Conservation (phyloP, 176 grass and related monocot genomes). For the Juncus inflexus region DNA sequence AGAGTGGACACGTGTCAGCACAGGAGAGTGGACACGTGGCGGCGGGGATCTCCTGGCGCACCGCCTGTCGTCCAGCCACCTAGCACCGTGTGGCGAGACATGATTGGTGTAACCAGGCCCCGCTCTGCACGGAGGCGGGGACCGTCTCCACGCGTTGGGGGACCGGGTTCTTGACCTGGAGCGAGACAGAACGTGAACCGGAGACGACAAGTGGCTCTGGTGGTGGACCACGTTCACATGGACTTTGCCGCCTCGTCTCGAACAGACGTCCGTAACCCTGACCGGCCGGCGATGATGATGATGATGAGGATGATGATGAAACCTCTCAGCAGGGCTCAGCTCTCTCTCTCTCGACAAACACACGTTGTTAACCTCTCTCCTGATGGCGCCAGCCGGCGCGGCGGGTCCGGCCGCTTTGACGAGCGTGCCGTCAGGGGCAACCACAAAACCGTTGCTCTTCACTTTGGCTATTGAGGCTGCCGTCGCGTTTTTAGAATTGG, state of each 20-base stretch:
- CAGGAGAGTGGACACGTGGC: constrained; percentile 37
- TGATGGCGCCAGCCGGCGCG: constrained; percentile 38
- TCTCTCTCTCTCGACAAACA: constrained; percentile 43
- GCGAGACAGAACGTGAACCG: constrained; percentile 52
- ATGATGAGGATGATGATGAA: constrained; percentile 54
- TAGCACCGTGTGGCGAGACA: constrained; percentile 42
- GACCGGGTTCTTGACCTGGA: constrained; percentile 82
- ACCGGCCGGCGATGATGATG: constrained; percentile 28
- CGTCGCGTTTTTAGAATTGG: constrained; percentile 83
- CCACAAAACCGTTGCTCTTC: constrained; percentile 93
- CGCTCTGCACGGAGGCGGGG: constrained; percentile 41
- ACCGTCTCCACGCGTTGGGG: constrained; percentile 61
- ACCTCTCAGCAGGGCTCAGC: constrained; percentile 49
- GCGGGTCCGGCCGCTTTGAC: constrained; percentile 51
- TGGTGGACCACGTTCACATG: too few species aligned
- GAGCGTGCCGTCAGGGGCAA: constrained; percentile 90
- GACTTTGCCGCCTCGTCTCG: constrained; percentile 21
- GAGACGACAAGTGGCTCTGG: constrained; percentile 45
- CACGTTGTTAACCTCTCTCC: constrained; percentile 37
- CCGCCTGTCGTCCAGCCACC: constrained; percentile 74
- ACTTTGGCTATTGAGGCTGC: constrained; percentile 89
- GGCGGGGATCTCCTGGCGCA: constrained; percentile 46
- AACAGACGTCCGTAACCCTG: constrained; percentile 45
- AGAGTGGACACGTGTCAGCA: constrained; percentile 41
- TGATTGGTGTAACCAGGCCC: constrained; percentile 47